A percentile compares a stretch with the other conserved stretches of the same genome.
phyloP scores from a whole-genome alignment of 1,284 basidiomycete species.

The Ustilago curta region DNA sequence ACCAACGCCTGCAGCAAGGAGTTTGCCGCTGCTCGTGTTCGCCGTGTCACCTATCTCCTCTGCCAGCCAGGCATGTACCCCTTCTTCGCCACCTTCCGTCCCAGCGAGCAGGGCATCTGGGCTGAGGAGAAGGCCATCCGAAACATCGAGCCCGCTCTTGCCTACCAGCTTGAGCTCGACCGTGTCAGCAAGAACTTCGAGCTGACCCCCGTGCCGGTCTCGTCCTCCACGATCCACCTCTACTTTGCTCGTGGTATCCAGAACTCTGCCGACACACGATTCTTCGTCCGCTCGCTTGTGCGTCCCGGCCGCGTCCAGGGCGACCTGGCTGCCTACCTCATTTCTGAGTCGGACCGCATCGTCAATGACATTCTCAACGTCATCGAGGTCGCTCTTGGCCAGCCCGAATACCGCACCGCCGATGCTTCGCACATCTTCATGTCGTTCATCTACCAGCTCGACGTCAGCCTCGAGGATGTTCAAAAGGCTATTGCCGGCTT shows the following conservation, averaged over 20 bases:
- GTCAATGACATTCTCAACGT: slow-evolving; percentile 94
- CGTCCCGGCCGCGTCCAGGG: slow-evolving; percentile 93
- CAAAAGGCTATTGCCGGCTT: slow-evolving; percentile 95
- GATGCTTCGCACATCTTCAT: slow-evolving; percentile 73
- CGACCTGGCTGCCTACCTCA: slow-evolving; percentile 93
- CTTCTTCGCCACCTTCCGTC: slow-evolving; percentile 90
- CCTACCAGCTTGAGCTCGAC: slow-evolving; percentile 97
- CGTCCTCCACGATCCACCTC: slow-evolving; percentile 80
- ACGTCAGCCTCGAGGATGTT: slow-evolving; percentile 94
- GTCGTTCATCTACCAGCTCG: slow-evolving; percentile 97
- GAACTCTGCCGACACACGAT: slow-evolving; percentile 93
- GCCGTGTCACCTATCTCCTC: slow-evolving; percentile 90
- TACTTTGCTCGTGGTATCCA: slow-evolving; percentile 95
- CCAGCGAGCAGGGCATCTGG: slow-evolving; percentile 78
- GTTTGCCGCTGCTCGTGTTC: slow-evolving; percentile 82
- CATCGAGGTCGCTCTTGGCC: slow-evolving; percentile 75
- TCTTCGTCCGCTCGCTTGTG: slow-evolving; percentile 96
- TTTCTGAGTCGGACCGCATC: slow-evolving; percentile 96
- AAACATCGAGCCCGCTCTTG: slow-evolving; percentile 97
- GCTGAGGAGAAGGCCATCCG: slow-evolving; percentile 94
- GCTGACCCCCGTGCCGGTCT: slow-evolving; percentile 79
- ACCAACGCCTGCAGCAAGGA: slow-evolving; percentile 79
- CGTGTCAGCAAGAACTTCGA: slow-evolving; percentile 93
- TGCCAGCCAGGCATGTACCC: slow-evolving; percentile 93
- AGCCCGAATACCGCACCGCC: slow-evolving; percentile 66